Base-by-base conservation (phyloP, 148 eudicot genomes). In the Spergularia marina region DNA sequence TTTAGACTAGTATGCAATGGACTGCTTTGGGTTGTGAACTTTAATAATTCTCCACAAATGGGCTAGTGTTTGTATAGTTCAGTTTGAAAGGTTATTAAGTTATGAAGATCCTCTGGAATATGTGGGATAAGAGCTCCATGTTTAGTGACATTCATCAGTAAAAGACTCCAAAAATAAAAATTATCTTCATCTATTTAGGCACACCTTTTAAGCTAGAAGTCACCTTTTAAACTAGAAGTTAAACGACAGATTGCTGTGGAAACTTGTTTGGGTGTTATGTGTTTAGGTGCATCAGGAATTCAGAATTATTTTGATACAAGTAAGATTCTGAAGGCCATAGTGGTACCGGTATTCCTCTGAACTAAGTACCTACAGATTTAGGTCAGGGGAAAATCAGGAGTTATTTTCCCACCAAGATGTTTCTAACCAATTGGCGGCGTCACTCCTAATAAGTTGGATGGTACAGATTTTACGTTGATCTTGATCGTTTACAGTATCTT, bases 321-420 rank as follows among this genome's bases (percentile, higher is more conserved):
- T 67, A 44, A 65, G 53, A 67, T 11, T 67, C 49, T 20, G 71
- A 53, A n/a, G 58, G 58, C n/a, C 41, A 25, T 12, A 70, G 47
- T 49, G 23, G 56, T 11, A 6, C 49, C 10, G 8, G 49, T 44
- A 20, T 12, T 20, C 56, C 51, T 51, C 40, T 18, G 13, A 18
- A 47, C 53, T 4, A 49, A 51, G 36, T 30, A 30, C 36, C 36
- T 30, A 30, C 34, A 67, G 54, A 49, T 17, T 68, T 20, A 68
- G 56, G 57, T 20, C 5, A 68, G 6, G 71, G 56, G 17, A 68
- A 68, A 68, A 12, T n/a, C 56, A 23, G 56, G 39, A 13, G 64
- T 51, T 68, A 30, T 12, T 12, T 10, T 51, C 12, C 54, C 20
- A 47, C 12, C 25, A 67, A 67, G 17, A 49, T 13, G 36, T 7